Evolutionary conservation across 352 stramenopile genomes (phyloP), one percentile per base, ranked within the genome.

Genomic region (Phytophthora pini): DNA sequence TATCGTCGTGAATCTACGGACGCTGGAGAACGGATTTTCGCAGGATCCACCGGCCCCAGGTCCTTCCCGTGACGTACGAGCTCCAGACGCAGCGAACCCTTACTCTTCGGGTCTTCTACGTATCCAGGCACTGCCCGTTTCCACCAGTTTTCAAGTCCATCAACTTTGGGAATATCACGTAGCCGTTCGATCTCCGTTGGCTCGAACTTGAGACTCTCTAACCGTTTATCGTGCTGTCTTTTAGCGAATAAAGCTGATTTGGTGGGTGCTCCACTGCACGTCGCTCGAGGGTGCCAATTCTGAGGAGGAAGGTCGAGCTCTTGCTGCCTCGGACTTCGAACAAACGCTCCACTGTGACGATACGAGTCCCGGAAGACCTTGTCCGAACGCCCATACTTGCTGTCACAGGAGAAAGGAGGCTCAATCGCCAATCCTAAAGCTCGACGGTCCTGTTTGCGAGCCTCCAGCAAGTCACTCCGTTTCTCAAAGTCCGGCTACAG

Each of bases 111-210:
- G 15, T 89, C 76, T 3, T 79, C 76, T 1, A 92, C 77, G 51
- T 94, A 92, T 5, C 80, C 85, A 5, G 47, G 57, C 2, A 70
- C 49, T 22, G 75, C 65, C 11, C 65, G 59, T 24, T 70, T 87
- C 85, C 85, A 93, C 85, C 85, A 93, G 39, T 73, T 58, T 6
- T 52, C 22, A 6, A 90, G 67, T 24, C 85, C 56, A 3, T 71
- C 43, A 0, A 68, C 61, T 31, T 81, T 87, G 20, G 83, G 83
- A 34, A 87, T 86, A 36, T 89, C 79, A 6, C 44, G 36, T 7
- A 88, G 58, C 1, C 80, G 61, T 65, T 80, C 70, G 55, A 89
- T 76, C 52, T 89, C 79, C 2, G 54, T 62, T 12, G 79, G 78
- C 34, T 90, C 74, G 58, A 89, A 89, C 56, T 74, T 72, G 11